A percentile compares a stretch with the other conserved stretches of the same genome.
phyloP scores from a whole-genome alignment of 768 basidiomycete species.

The Mycena vulgaris region DNA sequence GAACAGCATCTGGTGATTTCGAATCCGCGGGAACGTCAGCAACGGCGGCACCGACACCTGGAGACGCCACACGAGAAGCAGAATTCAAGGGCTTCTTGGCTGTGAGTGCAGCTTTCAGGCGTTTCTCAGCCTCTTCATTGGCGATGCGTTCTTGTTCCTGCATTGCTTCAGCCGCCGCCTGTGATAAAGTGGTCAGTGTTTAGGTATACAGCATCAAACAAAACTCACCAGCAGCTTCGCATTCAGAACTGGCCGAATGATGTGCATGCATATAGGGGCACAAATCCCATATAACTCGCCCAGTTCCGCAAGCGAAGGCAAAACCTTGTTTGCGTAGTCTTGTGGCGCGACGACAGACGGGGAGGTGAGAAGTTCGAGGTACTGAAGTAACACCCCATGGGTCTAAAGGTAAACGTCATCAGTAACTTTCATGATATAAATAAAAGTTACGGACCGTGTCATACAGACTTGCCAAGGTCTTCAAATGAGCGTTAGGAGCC shows the following conservation, averaged over 20 bases:
- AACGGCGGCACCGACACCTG: constrained; percentile 55
- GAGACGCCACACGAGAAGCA: constrained; percentile 76
- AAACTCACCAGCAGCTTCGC: constrained; percentile 69
- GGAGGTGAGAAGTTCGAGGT: constrained; percentile 88
- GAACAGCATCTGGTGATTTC: constrained; percentile 40
- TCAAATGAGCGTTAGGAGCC: constrained; percentile 82
- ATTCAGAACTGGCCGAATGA: constrained; percentile 88
- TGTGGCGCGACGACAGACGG: constrained; percentile 75
- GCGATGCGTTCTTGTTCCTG: constrained; percentile 80
- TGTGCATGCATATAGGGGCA: constrained; percentile 93
- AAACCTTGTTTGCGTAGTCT: constrained; percentile 80
- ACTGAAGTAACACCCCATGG: constrained; percentile 94
- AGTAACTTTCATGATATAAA: constrained; percentile 35
- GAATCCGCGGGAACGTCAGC: constrained; percentile 45
- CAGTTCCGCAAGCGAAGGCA: constrained; percentile 84
- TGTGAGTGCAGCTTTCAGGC: constrained; percentile 83
- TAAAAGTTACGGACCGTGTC: constrained; percentile 78
- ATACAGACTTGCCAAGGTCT: constrained; percentile 89
- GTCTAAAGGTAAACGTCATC: constrained; percentile 63
- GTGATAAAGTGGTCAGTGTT: constrained; percentile 19
- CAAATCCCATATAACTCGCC: constrained; percentile 85
- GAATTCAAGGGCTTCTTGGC: constrained; percentile 79
- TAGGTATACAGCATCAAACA: not conserved
- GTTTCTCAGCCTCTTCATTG: constrained; percentile 84
- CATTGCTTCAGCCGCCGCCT: constrained; percentile 75